Percentiles rank a stretch among this genome's conserved stretches.
Conservation (phyloP, 1,284 basidiomycete species). For the Cryptococcus jaspeensis region DNA sequence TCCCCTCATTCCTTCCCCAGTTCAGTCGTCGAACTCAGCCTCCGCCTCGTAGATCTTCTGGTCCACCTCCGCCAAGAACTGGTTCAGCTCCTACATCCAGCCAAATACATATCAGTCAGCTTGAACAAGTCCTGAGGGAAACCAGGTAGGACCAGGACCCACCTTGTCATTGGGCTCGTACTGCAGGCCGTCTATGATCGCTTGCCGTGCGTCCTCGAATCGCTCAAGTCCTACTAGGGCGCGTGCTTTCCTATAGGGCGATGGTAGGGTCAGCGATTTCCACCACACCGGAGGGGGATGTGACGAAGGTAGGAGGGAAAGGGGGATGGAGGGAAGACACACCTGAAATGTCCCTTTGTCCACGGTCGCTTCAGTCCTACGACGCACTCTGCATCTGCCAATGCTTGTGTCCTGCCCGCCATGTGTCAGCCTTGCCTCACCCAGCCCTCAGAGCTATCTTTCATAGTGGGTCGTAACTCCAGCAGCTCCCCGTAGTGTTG, state of each 20-base stretch:
- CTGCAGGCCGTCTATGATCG: constrained; percentile 76
- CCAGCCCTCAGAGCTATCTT: too few relatives aligned
- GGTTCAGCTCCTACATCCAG: constrained; percentile 37
- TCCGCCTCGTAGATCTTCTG: constrained; percentile 27
- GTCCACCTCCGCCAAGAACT: constrained; percentile 44
- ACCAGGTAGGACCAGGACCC: constrained; percentile 36
- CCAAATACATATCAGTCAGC: constrained; percentile 2
- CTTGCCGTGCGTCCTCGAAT: constrained; percentile 75
- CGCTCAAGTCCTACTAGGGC: constrained; percentile 75
- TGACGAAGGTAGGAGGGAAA: neutral
- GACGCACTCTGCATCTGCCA: constrained; percentile 89
- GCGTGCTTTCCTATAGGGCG: constrained; percentile 30
- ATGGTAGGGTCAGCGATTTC: neutral
- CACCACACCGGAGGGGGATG: too few relatives aligned
- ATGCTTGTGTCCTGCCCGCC: constrained; percentile 61
- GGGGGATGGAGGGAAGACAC: constrained; percentile 54
- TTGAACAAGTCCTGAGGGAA: neutral
- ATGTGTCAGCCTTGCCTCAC: too few relatives aligned
- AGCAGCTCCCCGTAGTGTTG: too few relatives aligned
- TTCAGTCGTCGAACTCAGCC: neutral
- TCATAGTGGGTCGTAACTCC: too few relatives aligned
- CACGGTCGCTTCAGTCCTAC: constrained; percentile 80
- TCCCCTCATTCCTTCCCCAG: too few relatives aligned
- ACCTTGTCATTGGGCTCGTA: constrained; percentile 85
- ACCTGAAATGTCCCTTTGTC: constrained; percentile 95